A percentile compares a stretch with the other conserved stretches of the same genome.
phyloP scores from a whole-genome alignment of 352 stramenopile species.

The Phytophthora sp. region DNA sequence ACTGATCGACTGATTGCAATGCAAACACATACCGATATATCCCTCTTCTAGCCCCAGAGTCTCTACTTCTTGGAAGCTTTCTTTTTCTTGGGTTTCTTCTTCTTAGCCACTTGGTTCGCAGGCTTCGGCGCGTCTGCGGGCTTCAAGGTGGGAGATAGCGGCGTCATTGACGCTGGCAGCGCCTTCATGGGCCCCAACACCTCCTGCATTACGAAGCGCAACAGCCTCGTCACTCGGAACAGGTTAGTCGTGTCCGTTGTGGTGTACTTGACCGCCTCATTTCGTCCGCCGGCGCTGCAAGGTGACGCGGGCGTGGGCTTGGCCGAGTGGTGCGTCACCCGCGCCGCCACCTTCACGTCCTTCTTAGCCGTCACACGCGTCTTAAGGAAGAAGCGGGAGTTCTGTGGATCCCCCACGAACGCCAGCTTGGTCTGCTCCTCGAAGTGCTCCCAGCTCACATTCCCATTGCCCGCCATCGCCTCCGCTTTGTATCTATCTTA shows the following conservation, averaged over 20 bases:
- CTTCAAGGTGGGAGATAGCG: slow-evolving; percentile 6
- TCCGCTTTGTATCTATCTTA: slow-evolving; percentile 11
- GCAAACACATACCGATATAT: slow-evolving; percentile 10
- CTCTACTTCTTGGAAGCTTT: slow-evolving; percentile 38
- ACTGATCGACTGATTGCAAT: slow-evolving; percentile 19
- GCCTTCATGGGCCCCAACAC: slow-evolving; percentile 64
- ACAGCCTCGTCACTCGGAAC: slow-evolving; percentile 50
- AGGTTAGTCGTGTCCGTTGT: slow-evolving; percentile 41
- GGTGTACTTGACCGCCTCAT: slow-evolving; percentile 38
- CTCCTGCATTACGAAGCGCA: slow-evolving; percentile 76
- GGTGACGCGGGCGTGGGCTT: slow-evolving; percentile 21
- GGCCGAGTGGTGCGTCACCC: slow-evolving; percentile 45
- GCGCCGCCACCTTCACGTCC: slow-evolving; percentile 48
- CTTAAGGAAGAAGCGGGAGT: slow-evolving; percentile 73
- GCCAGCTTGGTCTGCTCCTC: slow-evolving; percentile 73
- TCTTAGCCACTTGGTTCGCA: slow-evolving; percentile 19
- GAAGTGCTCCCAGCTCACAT: slow-evolving; percentile 66
- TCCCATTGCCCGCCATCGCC: slow-evolving; percentile 26
- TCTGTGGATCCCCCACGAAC: slow-evolving; percentile 56
- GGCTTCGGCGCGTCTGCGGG: background rate
- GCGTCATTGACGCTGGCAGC: slow-evolving; percentile 8
- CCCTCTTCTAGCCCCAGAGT: background rate
- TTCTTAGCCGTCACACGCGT: slow-evolving; percentile 42
- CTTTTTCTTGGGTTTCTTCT: slow-evolving; percentile 54
- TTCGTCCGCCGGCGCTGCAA: slow-evolving; percentile 11